phyloP scores from a whole-genome alignment of 441 rosid genomes.

The Lagerstroemia fauriei region DNA sequence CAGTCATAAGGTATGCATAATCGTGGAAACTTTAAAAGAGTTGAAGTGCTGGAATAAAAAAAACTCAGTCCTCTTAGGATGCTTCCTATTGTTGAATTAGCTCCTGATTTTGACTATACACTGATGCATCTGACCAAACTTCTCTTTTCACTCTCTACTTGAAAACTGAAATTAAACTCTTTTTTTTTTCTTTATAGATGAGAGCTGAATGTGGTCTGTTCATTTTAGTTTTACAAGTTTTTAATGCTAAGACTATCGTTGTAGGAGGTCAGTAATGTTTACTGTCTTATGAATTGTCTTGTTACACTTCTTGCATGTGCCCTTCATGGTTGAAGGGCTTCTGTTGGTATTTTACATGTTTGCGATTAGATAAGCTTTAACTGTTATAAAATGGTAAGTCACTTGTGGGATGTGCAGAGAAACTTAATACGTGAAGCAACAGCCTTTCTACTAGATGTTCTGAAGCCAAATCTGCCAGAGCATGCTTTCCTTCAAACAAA shows the following conservation, averaged over 20 bases:
- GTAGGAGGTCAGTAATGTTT: not conserved
- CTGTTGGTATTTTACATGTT: not conserved
- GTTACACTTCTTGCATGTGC: not conserved
- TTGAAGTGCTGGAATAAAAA: not conserved
- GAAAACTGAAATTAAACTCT: not conserved
- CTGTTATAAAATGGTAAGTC: not conserved
- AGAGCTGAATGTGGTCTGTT: not conserved
- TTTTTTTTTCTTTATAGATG: not conserved
- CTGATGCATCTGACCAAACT: not conserved
- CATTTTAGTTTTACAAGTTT: not conserved
- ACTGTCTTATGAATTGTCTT: not conserved
- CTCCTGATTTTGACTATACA: not conserved
- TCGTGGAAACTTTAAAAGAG: not conserved
- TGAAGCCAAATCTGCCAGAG: slow-evolving; percentile 94
- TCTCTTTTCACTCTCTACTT: not conserved
- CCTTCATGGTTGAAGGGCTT: not conserved
- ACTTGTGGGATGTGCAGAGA: slow-evolving; percentile 51
- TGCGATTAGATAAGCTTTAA: not conserved
- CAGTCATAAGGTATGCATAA: not conserved
- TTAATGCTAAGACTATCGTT: not conserved
- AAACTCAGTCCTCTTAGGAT: not conserved
- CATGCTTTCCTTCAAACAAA: slow-evolving; percentile 92
- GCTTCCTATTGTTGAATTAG: not conserved
- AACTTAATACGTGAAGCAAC: slow-evolving; percentile 97
- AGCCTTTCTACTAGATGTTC: slow-evolving; percentile 93